Evolutionary conservation across 192 early-diverging fungal genomes (phyloP).

Genomic region (Rhizophlyctis rosea): DNA sequence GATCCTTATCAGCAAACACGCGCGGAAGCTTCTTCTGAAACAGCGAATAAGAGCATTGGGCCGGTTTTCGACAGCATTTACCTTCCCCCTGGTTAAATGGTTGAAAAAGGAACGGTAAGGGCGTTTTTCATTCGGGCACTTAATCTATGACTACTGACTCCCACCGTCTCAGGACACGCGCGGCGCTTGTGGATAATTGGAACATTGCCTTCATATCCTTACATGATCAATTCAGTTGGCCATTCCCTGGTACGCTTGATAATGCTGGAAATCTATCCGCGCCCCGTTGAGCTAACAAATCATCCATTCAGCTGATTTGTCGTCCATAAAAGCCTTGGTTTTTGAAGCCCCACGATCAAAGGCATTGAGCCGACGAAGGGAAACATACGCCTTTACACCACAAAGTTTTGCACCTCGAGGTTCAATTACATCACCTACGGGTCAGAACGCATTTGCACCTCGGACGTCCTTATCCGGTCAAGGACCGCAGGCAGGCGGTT

Average conservation of each 20-base stretch:
- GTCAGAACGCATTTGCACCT: background rate
- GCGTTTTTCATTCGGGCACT: background rate
- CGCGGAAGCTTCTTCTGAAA: constrained; percentile 19
- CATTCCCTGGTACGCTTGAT: constrained; percentile 26
- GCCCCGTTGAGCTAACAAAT: background rate
- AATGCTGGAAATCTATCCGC: background rate
- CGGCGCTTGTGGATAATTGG: constrained; percentile 20
- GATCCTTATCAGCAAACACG: constrained; percentile 34
- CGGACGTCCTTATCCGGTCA: no score
- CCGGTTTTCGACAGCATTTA: constrained; percentile 25
- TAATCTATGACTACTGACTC: background rate
- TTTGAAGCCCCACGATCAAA: constrained; percentile 1
- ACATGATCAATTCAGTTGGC: constrained; percentile 41
- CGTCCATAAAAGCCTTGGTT: background rate
- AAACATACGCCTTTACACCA: background rate
- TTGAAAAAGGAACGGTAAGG: constrained; percentile 28
- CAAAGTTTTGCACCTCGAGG: background rate
- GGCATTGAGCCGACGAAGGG: background rate
- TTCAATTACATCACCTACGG: background rate
- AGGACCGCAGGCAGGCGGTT: background rate
- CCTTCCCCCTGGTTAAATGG: constrained; percentile 27
- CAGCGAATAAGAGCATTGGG: constrained; percentile 24
- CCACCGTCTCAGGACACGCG: constrained; percentile 6
- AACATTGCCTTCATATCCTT: constrained; percentile 15
- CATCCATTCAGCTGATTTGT: background rate